phyloP scores from a whole-genome alignment of 768 basidiomycete genomes.

The Epithele typhae region DNA sequence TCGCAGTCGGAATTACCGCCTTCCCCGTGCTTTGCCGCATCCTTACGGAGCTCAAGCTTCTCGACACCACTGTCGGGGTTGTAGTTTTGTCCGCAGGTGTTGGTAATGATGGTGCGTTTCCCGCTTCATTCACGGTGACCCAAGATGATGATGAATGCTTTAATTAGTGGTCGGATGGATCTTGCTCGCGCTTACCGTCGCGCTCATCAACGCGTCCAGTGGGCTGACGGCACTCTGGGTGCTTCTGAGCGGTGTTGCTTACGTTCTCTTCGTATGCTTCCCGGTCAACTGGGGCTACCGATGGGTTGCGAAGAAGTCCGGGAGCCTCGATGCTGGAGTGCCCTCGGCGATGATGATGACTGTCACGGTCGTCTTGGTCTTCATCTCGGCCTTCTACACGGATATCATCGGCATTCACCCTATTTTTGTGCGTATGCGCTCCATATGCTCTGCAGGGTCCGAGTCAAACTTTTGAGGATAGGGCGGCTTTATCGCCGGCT shows the following conservation, averaged over 20 bases:
- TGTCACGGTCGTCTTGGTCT: constrained; percentile 66
- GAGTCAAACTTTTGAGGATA: too few relatives aligned
- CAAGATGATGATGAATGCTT: background rate
- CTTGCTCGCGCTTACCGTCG: constrained; percentile 77
- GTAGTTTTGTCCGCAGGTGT: constrained; percentile 82
- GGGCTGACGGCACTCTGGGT: constrained; percentile 80
- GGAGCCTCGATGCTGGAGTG: constrained; percentile 65
- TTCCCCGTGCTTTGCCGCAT: constrained; percentile 85
- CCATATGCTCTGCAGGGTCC: constrained; percentile 18
- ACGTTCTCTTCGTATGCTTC: constrained; percentile 59
- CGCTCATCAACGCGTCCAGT: constrained; percentile 71
- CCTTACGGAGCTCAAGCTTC: constrained; percentile 74
- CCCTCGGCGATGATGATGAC: constrained; percentile 80
- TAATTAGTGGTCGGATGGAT: constrained; percentile 62
- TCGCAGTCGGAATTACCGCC: constrained; percentile 77
- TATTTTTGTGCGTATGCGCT: constrained; percentile 52
- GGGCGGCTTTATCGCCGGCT: constrained; percentile 80
- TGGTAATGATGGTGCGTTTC: constrained; percentile 45
- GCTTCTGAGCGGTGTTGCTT: constrained; percentile 64
- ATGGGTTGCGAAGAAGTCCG: constrained; percentile 64
- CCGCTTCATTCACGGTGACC: constrained; percentile 20
- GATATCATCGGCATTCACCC: constrained; percentile 80
- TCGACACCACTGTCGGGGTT: constrained; percentile 82
- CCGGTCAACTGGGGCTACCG: constrained; percentile 59
- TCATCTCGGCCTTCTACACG: constrained; percentile 77